A percentile compares a stretch with the other conserved stretches of the same genome.
These are phyloP conservation scores for Amylostereum areolatum DNA, from an alignment of 1,284 basidiomycete genomes.

Conservation along the genomic window DNA sequence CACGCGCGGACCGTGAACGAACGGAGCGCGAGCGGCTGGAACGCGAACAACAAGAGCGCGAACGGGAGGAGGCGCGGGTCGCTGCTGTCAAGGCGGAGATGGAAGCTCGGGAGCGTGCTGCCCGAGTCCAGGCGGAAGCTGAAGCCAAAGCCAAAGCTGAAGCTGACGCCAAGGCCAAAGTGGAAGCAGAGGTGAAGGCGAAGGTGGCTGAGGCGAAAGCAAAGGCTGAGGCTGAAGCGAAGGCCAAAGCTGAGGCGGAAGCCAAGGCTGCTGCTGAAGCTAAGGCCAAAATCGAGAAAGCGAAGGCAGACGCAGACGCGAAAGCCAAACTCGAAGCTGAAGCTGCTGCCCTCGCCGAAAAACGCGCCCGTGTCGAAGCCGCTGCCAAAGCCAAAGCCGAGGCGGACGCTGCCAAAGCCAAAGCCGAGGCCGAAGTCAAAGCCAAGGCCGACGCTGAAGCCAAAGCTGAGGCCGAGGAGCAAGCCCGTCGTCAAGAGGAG, in stretches of 20 bases:
- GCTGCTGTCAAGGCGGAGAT: no score
- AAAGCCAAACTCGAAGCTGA: not conserved
- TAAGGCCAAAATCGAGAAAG: not conserved
- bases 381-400: not conserved
- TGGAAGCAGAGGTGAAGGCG: not conserved
- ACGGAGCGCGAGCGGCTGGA: not conserved
- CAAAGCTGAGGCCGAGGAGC: slow-evolving; percentile 15
- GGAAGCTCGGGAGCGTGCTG: no score
- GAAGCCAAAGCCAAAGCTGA: not conserved
- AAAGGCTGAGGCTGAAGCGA: not conserved
- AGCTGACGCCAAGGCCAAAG: not conserved
- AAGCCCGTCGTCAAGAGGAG: slow-evolving; percentile 14
- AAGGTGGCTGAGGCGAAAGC: not conserved
- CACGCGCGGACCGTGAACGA: not conserved
- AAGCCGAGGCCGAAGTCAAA: not conserved
- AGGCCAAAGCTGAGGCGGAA: not conserved
- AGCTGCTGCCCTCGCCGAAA: not conserved
- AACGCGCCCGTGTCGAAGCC: not conserved
- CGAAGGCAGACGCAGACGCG: slow-evolving; percentile 1
- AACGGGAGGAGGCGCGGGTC: not conserved
- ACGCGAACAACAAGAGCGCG: not conserved
- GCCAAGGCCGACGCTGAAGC: slow-evolving; percentile 19
- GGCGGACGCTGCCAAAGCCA: not conserved
- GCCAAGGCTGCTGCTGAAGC: not conserved
- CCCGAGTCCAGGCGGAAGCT: not conserved